phyloP scores from a whole-genome alignment of 2,329 filamentous ascomycete genomes.

The Beauveria sp. region DNA sequence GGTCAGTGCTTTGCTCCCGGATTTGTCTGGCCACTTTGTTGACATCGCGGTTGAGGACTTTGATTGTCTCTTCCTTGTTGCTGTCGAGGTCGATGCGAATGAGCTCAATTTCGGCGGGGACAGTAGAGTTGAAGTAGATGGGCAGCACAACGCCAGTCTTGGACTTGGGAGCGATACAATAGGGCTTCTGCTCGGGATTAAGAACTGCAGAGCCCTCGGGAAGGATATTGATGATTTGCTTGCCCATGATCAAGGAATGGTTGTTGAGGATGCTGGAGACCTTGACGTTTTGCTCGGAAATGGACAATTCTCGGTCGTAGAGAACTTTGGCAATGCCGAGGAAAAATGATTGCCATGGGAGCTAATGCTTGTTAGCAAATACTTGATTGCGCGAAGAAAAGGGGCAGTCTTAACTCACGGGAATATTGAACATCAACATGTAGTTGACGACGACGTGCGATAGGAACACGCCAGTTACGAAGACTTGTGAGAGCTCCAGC shows the following conservation, averaged over 20 bases:
- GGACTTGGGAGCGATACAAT: constrained; percentile 65
- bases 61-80: constrained; percentile 70
- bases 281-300: constrained; percentile 90
- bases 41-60: constrained; percentile 65
- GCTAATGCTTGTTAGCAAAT: constrained; percentile 29
- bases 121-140: constrained; percentile 88
- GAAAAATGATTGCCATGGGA: constrained; percentile 68
- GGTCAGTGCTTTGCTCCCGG: constrained; percentile 58
- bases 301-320: constrained; percentile 86
- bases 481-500: constrained; percentile 80
- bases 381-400: neutral
- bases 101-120: constrained; percentile 83
- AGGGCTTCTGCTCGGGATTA: constrained; percentile 72
- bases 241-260: constrained; percentile 85
- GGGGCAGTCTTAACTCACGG: constrained; percentile 39
- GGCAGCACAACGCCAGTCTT: constrained; percentile 61
- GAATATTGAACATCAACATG: constrained; percentile 88
- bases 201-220: constrained; percentile 90
- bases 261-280: constrained; percentile 83
- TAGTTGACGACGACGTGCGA: constrained; percentile 67
- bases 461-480: constrained; percentile 63
- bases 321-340: constrained; percentile 68
- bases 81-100: constrained; percentile 78
- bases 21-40: constrained; percentile 64
- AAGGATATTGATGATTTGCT: constrained; percentile 94